These are phyloP conservation scores for Trichothecium sympodiale DNA, from an alignment of 2,329 filamentous ascomycete species.

Conservation along the genomic window DNA sequence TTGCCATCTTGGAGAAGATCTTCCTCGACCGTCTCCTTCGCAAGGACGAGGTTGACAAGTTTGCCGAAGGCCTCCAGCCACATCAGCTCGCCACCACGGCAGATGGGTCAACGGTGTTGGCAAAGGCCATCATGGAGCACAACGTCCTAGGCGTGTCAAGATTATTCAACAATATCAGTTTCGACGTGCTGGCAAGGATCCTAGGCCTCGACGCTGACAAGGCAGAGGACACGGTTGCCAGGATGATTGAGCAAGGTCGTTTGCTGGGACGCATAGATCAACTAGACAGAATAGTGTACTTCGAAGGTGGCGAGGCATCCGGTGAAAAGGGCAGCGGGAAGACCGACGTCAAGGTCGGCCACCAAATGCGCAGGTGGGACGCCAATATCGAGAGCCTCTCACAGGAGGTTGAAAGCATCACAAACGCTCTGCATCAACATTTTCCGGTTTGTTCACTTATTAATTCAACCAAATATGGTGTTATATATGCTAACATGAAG, in stretches of 20 bases:
- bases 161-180: slow-evolving; percentile 66
- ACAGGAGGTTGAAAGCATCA: slow-evolving; percentile 82
- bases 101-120: slow-evolving; percentile 86
- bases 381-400: slow-evolving; percentile 74
- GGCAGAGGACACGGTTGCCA: slow-evolving; percentile 83
- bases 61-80: slow-evolving; percentile 66
- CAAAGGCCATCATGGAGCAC: slow-evolving; percentile 90
- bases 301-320: slow-evolving; percentile 63
- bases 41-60: slow-evolving; percentile 73
- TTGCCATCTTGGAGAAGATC: slow-evolving; percentile 91
- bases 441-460: slow-evolving; percentile 54
- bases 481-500: slow-evolving; percentile 6
- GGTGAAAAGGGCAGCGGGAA: slow-evolving; percentile 58
- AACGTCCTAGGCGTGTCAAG: slow-evolving; percentile 80
- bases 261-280: slow-evolving; percentile 87
- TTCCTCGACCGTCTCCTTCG: slow-evolving; percentile 80
- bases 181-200: slow-evolving; percentile 64
- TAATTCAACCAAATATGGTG: background rate
- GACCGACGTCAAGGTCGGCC: slow-evolving; percentile 50
- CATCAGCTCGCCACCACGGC: slow-evolving; percentile 86
- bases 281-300: slow-evolving; percentile 79
- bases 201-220: slow-evolving; percentile 69
- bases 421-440: slow-evolving; percentile 67
- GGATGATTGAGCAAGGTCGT: slow-evolving; percentile 92
- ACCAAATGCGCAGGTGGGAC: slow-evolving; percentile 79